Conservation (phyloP, 345 rosid species). For the Syzygium aqueum region DNA sequence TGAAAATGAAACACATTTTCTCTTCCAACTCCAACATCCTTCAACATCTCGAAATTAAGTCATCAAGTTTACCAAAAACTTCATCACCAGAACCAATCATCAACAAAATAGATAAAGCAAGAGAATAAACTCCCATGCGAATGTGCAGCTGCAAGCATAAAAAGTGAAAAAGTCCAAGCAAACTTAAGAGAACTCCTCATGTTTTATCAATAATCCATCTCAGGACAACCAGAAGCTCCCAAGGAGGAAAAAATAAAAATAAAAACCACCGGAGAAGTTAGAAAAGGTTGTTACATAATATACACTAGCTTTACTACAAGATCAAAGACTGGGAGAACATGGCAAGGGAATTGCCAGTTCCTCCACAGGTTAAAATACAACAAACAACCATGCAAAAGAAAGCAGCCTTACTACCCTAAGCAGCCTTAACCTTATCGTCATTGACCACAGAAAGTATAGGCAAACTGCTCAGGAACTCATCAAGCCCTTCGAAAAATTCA, state of each 20-base stretch:
- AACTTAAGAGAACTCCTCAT: background rate
- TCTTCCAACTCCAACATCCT: background rate
- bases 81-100: background rate
- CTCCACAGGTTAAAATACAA: constrained; percentile 4
- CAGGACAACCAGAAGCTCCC: background rate
- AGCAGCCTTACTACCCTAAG: constrained; percentile 40
- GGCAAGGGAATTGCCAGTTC: background rate
- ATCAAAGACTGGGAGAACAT: background rate
- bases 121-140: background rate
- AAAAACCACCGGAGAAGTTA: background rate
- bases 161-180: background rate
- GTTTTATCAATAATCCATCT: background rate
- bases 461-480: constrained; percentile 86
- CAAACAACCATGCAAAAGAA: constrained; percentile 9
- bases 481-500: constrained; percentile 91
- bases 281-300: background rate
- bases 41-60: background rate
- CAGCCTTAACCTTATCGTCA: constrained; percentile 77
- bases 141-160: background rate
- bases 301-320: constrained; percentile 2
- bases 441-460: constrained; percentile 82
- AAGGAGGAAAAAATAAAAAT: background rate
- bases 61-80: background rate
- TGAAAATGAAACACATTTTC: background rate
- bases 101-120: background rate